Base-by-base conservation (phyloP, 129 eudicot genomes). In the Solidago caesia region DNA sequence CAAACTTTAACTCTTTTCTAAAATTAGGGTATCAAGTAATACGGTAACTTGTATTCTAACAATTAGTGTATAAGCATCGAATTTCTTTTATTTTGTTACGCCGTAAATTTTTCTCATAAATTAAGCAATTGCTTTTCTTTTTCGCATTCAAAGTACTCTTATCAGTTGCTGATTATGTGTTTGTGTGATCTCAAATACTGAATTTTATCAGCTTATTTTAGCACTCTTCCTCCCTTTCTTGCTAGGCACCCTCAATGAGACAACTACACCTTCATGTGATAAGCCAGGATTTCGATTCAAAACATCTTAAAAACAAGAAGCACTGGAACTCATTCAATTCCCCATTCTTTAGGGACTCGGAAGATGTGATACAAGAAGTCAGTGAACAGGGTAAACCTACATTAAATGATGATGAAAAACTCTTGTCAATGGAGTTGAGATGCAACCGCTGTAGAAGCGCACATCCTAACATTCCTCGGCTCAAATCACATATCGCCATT, bases 231-330 rank as follows among this genome's bases (percentile, higher is more conserved):
- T 76, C 62, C 43, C 47, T 65, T 75, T 8, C n/a, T 66, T 77
- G 66, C 66, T 82, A 92, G 99, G 91, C 73, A 68, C 99, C 99
- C 58, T 95, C 99, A 72, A 91, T 95, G 99, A 82, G 96, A 59
- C 99, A 95, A 68, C 81, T 95, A 82, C 99, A 94, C 73, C 96
- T 94, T 74, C 99, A 95, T 58, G 99, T 95, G 7, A 88, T 91
- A 63, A 95, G 99, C 80, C 99, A 95, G 72, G 99, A 95, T 82
- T 95, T 95, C 67, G 83, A 87, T 79, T 91, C 99, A 4, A 80
- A 66, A 53, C 88, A 87, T 80, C 83, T 91, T 16, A 95, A 84
- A 87, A 86, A 95, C 85, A 95, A 95, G 86, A 95, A 91, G 77
- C 99, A 95, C 69, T 91, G 99, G 99, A 89, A 91, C 85, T 91